Base-by-base conservation (phyloP, 1,139 yeast species). In the Hyphopichia khmerensis region DNA sequence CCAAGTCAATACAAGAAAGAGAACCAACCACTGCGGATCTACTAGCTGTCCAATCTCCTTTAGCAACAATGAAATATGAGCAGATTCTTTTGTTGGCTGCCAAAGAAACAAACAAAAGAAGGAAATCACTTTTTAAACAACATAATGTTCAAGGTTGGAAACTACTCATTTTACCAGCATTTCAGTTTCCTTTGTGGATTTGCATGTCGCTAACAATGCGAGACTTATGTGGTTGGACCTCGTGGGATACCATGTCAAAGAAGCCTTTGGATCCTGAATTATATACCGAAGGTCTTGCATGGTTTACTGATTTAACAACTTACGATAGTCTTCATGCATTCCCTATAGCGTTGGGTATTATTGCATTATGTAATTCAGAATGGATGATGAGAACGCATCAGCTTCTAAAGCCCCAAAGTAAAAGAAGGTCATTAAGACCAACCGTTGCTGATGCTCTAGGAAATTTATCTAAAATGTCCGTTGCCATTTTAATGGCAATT, bases 141-240 rank as follows among this genome's bases (percentile, higher is more conserved):
- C 74, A 85, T 55, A 69, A 72, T 14, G 88, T 91, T 41, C 95
- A 87, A 55, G 61, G 84, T 43, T 91, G 95, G 91, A 90, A 89
- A 59, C 84, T 87, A 53, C 67, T 82, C 44, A 59, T 83, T 1
- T 57, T 87, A 38, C 98, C 98, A 0, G 68, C 82, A 1, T 79
- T 87, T 18, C 98, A 91, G 59, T 73, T 91, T 24, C 98, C 98
- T 0, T 62, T 90, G n/a, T 91, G 96, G 96, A 73, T 89, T 3
- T 72, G 84, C 2, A 73, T 89, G 75, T 84, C 95, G 9, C 68
- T 84, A 52, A 83, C 91, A 1, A 78, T 90, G 56, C 74, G 97
- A 49, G 79, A 84, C 41, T 67, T 88, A 52, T 82, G 90, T 39
- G 95, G 93, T 0, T 84, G 90, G 87, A 65, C 79, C 11, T 70